Conservation (phyloP, 2,329 filamentous ascomycete species). For the Orbilia blumenaviensis region DNA sequence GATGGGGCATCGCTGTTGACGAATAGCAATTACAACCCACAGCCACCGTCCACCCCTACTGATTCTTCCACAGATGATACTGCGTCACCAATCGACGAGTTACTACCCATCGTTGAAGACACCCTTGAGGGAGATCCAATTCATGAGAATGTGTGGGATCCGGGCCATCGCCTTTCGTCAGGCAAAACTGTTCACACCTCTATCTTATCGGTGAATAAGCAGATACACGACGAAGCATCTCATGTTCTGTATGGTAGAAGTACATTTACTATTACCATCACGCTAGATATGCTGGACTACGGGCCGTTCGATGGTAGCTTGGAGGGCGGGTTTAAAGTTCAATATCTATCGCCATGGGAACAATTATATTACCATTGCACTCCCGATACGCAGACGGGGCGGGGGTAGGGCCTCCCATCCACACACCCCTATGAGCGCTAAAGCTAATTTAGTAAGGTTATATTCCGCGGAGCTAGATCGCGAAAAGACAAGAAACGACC, state of each 20-base stretch:
- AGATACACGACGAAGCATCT: constrained; percentile 8
- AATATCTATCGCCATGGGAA: neutral
- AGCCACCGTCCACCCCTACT: no score
- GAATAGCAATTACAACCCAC: no score
- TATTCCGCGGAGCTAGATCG: neutral
- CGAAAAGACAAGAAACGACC: neutral
- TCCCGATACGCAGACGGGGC: no score
- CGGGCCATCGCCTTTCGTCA: neutral
- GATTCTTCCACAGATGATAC: no score
- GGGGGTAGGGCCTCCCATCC: no score
- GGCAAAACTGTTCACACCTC: neutral
- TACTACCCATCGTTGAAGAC: no score
- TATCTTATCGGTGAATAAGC: constrained; percentile 1
- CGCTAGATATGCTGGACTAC: neutral
- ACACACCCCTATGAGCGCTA: no score
- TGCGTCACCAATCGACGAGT: no score
- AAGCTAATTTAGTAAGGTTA: no score
- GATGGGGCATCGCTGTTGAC: no score
- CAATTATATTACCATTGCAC: neutral
- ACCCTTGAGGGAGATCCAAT: no score
- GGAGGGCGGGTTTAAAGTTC: neutral
- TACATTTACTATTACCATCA: neutral
- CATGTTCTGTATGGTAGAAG: neutral
- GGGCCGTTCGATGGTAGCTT: neutral
- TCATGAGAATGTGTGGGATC: no score